Evolutionary conservation across 805 yeast species (phyloP), one percentile per base, ranked within the genome.

Genomic region (Saccharomycopsis schoenii): DNA sequence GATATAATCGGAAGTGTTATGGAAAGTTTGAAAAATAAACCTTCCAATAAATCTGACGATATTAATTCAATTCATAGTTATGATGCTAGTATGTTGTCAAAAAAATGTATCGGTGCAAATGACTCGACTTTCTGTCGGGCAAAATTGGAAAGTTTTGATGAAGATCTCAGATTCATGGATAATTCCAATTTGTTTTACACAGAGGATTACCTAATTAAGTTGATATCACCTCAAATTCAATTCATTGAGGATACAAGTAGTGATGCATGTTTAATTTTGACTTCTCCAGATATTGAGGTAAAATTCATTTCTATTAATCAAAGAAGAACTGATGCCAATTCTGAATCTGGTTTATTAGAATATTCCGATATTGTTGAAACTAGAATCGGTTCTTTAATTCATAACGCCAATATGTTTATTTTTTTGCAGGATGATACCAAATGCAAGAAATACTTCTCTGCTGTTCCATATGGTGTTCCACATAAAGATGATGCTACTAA

Each of bases 181-280:
- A 73, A 71, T 1, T 69, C 73, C 52, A 62, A 70, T 67, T 73
- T 60, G 77, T 71, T 67, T 62, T 69, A 77, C 3, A 76, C 71
- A 51, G 82, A 84, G 59, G 82, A 87, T 52, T 87, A 83, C 68
- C 74, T 84, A 64, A 77, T 92, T 37, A 84, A 84, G 62, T 76
- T 93, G 52, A 75, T 86, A 5, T 82, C 89, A 34, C 97, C 97
- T 0, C 97, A 93, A 70, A 82, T 91, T 56, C 97, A 92, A 69
- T 67, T 87, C 29, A 77, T 81, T 56, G 76, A 82, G 15, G 77
- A 77, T 37, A 76, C 77, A 59, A 78, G 79, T 29, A 79, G 76
- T 1, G 83, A 82, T 52, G 75, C 87, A 1, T 82, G 88, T 58
- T 77, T 90, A 12, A 70, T 91, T 40, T 76, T 92, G n/a, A 80